These are phyloP conservation scores for Pilaira anomala DNA, from an alignment of 192 early-diverging fungal species.

Conservation along the genomic window DNA sequence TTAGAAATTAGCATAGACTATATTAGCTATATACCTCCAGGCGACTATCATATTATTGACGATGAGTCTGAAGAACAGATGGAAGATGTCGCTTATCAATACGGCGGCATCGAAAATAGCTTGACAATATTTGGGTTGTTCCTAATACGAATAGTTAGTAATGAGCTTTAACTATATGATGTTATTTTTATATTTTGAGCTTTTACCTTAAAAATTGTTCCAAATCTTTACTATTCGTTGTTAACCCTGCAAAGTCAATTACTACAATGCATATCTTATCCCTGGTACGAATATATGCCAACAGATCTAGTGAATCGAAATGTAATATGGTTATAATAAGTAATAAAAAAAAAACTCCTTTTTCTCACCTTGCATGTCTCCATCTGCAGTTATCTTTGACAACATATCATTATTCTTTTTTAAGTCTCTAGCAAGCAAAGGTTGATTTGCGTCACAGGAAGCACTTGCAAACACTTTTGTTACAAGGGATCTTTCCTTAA, in stretches of 20 bases:
- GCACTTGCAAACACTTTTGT: constrained; percentile 8
- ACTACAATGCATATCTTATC: constrained; percentile 1
- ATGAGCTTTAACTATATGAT: constrained; percentile 4
- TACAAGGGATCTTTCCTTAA: constrained; percentile 8
- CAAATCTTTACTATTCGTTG: not conserved
- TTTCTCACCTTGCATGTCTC: constrained; percentile 11
- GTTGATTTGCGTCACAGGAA: constrained; percentile 7
- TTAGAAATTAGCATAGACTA: too few species aligned
- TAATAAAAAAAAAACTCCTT: constrained; percentile 2
- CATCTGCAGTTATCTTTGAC: constrained; percentile 2
- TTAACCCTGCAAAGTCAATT: not conserved
- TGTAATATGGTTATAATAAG: not conserved
- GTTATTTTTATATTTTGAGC: not conserved
- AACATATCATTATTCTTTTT: constrained; percentile 12
- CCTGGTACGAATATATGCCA: not conserved
- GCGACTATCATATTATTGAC: too few species aligned
- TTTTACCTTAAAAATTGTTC: constrained; percentile 11
- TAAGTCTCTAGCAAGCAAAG: constrained; percentile 7
- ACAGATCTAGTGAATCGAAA: not conserved
- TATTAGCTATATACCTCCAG: too few species aligned
- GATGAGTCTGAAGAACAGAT: too few species aligned
- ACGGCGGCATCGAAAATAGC: not conserved
- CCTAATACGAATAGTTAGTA: constrained; percentile 5
- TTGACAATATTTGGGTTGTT: constrained; percentile 5
- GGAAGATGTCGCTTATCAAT: too few species aligned